Conservation (phyloP, 2,329 filamentous ascomycete species). For the Talaromyces sp. region DNA sequence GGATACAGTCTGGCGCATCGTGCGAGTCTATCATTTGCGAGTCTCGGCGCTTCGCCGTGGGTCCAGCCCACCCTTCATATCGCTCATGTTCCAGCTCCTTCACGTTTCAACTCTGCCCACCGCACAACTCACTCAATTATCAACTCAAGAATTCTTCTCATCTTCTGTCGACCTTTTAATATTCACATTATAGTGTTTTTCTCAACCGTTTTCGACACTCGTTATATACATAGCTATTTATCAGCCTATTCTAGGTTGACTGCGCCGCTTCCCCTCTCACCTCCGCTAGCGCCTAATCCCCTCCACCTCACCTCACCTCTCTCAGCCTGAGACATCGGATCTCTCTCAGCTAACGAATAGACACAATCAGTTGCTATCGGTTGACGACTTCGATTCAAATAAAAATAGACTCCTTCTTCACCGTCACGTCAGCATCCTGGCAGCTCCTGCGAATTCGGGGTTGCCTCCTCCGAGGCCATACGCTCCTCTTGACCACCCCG, state of each 20-base stretch:
- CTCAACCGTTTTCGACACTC: background rate
- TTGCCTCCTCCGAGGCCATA: slow-evolving; percentile 6
- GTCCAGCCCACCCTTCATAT: slow-evolving; percentile 5
- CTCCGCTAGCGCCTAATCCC: background rate
- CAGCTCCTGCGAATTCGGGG: background rate
- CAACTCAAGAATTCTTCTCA: background rate
- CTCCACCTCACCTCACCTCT: background rate
- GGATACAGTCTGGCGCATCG: background rate
- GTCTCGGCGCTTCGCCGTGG: slow-evolving; percentile 13
- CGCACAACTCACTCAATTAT: background rate
- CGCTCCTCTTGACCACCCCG: background rate
- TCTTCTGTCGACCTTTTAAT: background rate
- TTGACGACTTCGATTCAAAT: background rate
- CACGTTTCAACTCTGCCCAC: background rate
- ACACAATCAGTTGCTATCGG: background rate
- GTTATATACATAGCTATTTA: background rate
- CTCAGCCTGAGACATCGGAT: background rate
- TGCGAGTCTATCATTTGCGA: background rate
- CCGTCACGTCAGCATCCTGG: background rate
- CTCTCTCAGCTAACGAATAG: background rate
- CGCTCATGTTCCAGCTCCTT: background rate
- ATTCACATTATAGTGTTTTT: background rate
- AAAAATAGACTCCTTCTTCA: background rate
- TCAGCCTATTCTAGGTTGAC: background rate
- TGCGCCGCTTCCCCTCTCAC: slow-evolving; percentile 7